phyloP scores from a whole-genome alignment of 2,329 filamentous ascomycete genomes.

The Teratosphaeria pseudoeucalypti region DNA sequence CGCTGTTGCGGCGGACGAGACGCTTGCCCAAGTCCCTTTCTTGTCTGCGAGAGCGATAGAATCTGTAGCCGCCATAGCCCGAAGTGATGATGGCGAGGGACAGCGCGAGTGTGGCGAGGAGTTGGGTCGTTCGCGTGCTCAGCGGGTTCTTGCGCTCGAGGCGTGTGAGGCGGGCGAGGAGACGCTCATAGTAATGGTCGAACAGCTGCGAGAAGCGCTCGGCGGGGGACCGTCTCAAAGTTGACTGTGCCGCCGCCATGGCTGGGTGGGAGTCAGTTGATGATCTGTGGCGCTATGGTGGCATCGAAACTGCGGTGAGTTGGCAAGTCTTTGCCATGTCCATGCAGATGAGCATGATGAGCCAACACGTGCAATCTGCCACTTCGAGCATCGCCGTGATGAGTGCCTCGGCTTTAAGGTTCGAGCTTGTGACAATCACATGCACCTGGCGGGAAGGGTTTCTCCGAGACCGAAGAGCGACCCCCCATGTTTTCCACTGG shows the following conservation, averaged over 20 bases:
- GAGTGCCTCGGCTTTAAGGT: background rate
- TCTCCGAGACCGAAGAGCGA: background rate
- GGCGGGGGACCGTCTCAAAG: constrained; percentile 41
- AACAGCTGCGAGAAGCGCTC: constrained; percentile 24
- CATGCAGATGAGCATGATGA: background rate
- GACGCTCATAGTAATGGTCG: constrained; percentile 31
- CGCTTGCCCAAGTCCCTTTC: constrained; percentile 76
- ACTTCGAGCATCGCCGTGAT: background rate
- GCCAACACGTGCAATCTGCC: background rate
- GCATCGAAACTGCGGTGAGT: background rate
- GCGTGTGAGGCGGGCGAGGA: constrained; percentile 36
- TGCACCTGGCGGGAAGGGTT: background rate
- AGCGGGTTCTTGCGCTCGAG: constrained; percentile 42
- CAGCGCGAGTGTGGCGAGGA: constrained; percentile 67
- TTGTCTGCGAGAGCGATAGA: constrained; percentile 61
- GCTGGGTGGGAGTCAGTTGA: background rate
- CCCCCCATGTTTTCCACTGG: too few species aligned
- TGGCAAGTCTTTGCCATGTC: background rate
- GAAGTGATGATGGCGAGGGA: constrained; percentile 67
- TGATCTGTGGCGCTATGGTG: background rate
- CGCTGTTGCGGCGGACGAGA: constrained; percentile 82
- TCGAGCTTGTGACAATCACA: background rate
- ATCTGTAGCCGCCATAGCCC: constrained; percentile 66
- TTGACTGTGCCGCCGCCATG: constrained; percentile 84
- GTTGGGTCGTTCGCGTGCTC: constrained; percentile 59